Evolutionary conservation across 148 eudicot species (phyloP).

Genomic region (Camellia japonica): DNA sequence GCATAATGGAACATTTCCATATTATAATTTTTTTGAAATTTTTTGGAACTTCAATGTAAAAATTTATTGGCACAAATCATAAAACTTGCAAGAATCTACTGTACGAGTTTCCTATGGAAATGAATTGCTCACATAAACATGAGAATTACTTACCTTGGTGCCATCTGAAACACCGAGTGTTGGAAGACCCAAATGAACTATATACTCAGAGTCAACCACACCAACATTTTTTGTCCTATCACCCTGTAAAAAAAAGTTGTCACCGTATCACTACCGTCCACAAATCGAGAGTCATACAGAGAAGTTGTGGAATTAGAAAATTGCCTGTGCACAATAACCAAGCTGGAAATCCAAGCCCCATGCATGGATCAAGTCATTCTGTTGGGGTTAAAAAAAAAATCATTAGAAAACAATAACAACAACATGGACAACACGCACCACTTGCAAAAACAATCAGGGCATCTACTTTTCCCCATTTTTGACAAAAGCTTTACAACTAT

Average conservation of each 20-base stretch:
- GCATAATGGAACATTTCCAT: no score
- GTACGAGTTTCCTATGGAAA: neutral
- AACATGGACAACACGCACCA: neutral
- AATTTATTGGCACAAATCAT: no score
- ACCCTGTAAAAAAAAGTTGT: slow-evolving; percentile 45
- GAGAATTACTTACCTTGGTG: slow-evolving; percentile 26
- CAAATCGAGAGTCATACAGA: neutral
- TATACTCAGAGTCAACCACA: slow-evolving; percentile 84
- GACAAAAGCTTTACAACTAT: neutral
- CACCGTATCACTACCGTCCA: neutral
- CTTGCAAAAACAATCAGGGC: neutral
- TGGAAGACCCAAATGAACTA: slow-evolving; percentile 78
- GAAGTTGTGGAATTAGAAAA: neutral
- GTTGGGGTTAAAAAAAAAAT: slow-evolving; percentile 19
- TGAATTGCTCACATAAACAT: neutral
- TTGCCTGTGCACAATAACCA: slow-evolving; percentile 94
- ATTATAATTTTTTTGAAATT: no score
- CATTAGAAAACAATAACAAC: neutral
- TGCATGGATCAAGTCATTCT: slow-evolving; percentile 97
- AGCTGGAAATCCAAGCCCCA: slow-evolving; percentile 93
- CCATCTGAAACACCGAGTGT: slow-evolving; percentile 59
- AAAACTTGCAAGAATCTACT: neutral
- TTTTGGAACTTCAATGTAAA: no score
- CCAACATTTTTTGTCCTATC: slow-evolving; percentile 80
- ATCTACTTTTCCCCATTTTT: no score